These are phyloP conservation scores for Falciphora oryzae DNA, from an alignment of 2,329 filamentous ascomycete species.

Conservation along the genomic window DNA sequence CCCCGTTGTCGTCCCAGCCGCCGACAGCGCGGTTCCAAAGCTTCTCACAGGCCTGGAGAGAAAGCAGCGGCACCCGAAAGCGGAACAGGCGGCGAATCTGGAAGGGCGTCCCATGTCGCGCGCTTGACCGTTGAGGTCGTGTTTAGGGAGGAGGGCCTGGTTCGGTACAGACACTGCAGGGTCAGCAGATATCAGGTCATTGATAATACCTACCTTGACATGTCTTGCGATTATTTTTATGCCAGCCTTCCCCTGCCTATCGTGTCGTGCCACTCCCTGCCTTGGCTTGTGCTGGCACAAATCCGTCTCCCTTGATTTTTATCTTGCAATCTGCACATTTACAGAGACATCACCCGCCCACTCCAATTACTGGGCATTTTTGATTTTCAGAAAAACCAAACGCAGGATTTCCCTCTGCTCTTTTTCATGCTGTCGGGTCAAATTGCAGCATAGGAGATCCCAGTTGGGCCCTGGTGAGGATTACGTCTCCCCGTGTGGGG, in stretches of 20 bases:
- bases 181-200: not conserved
- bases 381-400: not conserved
- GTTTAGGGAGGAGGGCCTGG: not conserved
- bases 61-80: not conserved
- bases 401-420: not conserved
- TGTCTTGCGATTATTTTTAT: not conserved
- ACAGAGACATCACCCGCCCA: too few relatives aligned
- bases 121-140: not conserved
- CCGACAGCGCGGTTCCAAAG: not conserved
- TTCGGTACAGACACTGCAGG: not conserved
- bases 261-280: not conserved
- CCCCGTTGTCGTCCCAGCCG: not conserved
- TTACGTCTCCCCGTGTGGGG: not conserved
- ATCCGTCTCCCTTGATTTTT: not conserved
- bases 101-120: not conserved
- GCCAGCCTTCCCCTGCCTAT: not conserved
- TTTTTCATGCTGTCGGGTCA: too few relatives aligned
- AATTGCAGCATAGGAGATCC: not conserved
- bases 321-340: not conserved
- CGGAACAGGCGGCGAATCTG: not conserved
- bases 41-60: not conserved
- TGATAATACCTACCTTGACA: not conserved
- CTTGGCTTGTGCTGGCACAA: not conserved
- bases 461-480: not conserved
- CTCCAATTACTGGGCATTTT: not conserved